Evolutionary conservation across 805 yeast species (phyloP).

Genomic region (Saturnispora sekii): DNA sequence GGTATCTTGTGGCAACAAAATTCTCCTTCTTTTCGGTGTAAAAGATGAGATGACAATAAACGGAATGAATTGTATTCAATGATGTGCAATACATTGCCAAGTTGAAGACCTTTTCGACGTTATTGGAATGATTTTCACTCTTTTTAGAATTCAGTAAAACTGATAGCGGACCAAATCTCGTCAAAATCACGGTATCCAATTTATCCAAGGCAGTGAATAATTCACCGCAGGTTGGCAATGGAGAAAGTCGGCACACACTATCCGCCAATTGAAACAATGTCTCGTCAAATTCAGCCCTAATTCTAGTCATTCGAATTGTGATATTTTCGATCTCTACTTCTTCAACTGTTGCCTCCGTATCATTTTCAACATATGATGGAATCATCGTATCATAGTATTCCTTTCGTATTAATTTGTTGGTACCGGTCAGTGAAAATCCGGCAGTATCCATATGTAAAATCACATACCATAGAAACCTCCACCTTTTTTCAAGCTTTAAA

Average conservation of each 20-base stretch:
- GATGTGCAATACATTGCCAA: slow-evolving; percentile 19
- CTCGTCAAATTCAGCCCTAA: slow-evolving; percentile 24
- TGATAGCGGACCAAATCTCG: slow-evolving; percentile 24
- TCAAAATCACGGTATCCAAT: slow-evolving; percentile 28
- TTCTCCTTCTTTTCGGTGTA: slow-evolving; percentile 26
- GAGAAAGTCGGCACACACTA: slow-evolving; percentile 32
- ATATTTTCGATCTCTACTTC: slow-evolving; percentile 34
- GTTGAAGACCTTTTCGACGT: slow-evolving; percentile 17
- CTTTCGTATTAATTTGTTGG: slow-evolving; percentile 31
- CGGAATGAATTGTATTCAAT: slow-evolving; percentile 29
- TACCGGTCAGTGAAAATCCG: slow-evolving; percentile 39
- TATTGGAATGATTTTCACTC: slow-evolving; percentile 15
- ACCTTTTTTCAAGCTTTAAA: slow-evolving; percentile 10
- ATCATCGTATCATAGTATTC: slow-evolving; percentile 42
- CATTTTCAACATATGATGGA: slow-evolving; percentile 31
- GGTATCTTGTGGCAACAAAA: slow-evolving; percentile 25
- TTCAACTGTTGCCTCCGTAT: slow-evolving; percentile 23
- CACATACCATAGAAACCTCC: slow-evolving; percentile 51
- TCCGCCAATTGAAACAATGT: slow-evolving; percentile 27
- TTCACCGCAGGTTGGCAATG: slow-evolving; percentile 30
- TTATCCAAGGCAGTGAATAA: slow-evolving; percentile 27
- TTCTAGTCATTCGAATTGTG: slow-evolving; percentile 26
- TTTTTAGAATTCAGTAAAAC: slow-evolving; percentile 19
- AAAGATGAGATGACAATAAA: slow-evolving; percentile 34
- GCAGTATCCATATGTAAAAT: slow-evolving; percentile 36